Evolutionary conservation across 257 asterid species (phyloP).

Genomic region (Paulownia fortunei): DNA sequence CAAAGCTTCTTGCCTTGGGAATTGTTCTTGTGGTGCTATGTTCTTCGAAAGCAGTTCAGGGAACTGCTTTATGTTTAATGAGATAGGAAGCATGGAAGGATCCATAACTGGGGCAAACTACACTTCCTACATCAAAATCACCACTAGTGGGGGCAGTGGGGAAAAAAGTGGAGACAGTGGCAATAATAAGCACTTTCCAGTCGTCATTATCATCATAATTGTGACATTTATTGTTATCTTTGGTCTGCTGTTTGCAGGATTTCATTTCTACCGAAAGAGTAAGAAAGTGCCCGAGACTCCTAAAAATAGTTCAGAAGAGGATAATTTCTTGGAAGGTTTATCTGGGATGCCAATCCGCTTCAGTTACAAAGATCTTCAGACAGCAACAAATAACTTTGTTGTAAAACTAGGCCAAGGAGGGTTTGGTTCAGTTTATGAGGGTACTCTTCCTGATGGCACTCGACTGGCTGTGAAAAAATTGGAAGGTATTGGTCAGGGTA

Average conservation of each 20-base stretch:
- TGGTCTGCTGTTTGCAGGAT: slow-evolving; percentile 54
- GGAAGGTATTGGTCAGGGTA: slow-evolving; percentile 83
- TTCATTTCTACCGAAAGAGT: slow-evolving; percentile 42
- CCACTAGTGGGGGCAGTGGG: slow-evolving; percentile 28
- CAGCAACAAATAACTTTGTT: slow-evolving; percentile 61
- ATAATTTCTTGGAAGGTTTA: slow-evolving; percentile 61
- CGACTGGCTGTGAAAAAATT: slow-evolving; percentile 71
- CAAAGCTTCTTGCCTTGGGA: slow-evolving; percentile 63
- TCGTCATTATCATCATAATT: slow-evolving; percentile 58
- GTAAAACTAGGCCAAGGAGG: slow-evolving; percentile 92
- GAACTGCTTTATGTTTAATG: slow-evolving; percentile 68
- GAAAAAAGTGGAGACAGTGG: slow-evolving; percentile 35
- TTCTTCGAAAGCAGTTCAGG: slow-evolving; percentile 69
- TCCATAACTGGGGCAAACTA: slow-evolving; percentile 31
- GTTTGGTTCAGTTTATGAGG: slow-evolving; percentile 84
- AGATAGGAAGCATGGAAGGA: slow-evolving; percentile 57
- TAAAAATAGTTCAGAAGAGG: slow-evolving; percentile 74
- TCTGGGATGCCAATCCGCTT: slow-evolving; percentile 90
- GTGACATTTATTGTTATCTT: slow-evolving; percentile 51
- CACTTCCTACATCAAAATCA: slow-evolving; percentile 38
- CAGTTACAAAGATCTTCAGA: slow-evolving; percentile 63
- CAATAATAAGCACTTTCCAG: slow-evolving; percentile 39
- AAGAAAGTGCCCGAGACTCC: slow-evolving; percentile 54
- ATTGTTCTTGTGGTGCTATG: slow-evolving; percentile 81
- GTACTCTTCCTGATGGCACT: slow-evolving; percentile 68